Evolutionary conservation across 371 early-diverging fungal genomes (phyloP).

Genomic region (Blyttiomyces sp.): DNA sequence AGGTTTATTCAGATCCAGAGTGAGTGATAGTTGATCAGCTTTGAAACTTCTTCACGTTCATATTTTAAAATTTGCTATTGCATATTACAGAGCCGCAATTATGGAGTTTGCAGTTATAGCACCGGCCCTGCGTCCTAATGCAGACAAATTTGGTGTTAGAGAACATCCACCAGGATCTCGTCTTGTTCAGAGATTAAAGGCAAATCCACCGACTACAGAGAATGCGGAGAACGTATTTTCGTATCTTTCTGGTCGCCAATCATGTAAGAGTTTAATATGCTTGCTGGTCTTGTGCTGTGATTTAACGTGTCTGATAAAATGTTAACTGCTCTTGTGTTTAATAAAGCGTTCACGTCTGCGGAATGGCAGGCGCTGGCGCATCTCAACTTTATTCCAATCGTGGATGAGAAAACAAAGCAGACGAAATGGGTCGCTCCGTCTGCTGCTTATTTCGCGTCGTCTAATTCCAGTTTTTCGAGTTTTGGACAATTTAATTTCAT

Average conservation of each 20-base stretch:
- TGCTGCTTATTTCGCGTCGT: slow-evolving; percentile 5
- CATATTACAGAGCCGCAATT: slow-evolving; percentile 33
- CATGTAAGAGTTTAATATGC: not conserved
- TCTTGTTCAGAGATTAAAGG: slow-evolving; percentile 48
- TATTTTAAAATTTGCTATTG: not conserved
- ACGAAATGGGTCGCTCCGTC: slow-evolving; percentile 1
- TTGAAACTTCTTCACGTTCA: not conserved
- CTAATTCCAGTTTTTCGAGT: slow-evolving; percentile 46
- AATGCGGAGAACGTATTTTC: slow-evolving; percentile 61
- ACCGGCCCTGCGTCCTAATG: slow-evolving; percentile 49
- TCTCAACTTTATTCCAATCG: slow-evolving; percentile 66
- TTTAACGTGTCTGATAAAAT: not conserved
- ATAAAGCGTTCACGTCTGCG: slow-evolving; percentile 17
- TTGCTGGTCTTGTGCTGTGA: not conserved
- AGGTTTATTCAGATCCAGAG: slow-evolving; percentile 64
- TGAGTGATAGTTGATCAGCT: slow-evolving; percentile 10
- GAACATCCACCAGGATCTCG: slow-evolving; percentile 56
- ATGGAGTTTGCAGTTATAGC: slow-evolving; percentile 69
- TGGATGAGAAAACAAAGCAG: slow-evolving; percentile 19
- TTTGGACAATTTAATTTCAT: no score
- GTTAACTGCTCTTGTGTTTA: no score
- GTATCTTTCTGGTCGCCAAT: slow-evolving; percentile 66
- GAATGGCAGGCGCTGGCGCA: slow-evolving; percentile 56
- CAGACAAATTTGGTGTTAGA: slow-evolving; percentile 67
- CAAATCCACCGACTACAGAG: slow-evolving; percentile 36